A percentile compares a stretch with the other conserved stretches of the same genome.
Evolutionary conservation across 768 basidiomycete species (phyloP).

Genomic region (Tylopilus sp.): DNA sequence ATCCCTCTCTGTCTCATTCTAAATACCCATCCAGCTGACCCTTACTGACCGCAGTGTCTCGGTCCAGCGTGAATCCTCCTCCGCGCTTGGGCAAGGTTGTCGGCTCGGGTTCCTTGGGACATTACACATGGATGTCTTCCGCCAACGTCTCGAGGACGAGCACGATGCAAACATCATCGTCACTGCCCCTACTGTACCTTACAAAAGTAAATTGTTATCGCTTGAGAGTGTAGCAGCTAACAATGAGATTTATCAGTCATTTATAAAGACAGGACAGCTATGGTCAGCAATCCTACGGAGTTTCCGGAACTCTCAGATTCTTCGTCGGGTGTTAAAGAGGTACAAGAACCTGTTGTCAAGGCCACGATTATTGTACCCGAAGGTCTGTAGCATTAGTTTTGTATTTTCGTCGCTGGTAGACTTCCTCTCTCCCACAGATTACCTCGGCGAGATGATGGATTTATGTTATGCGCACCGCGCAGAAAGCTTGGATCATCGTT

Average conservation of each 20-base stretch:
- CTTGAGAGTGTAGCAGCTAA: neutral
- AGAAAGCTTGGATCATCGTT: conserved; percentile 77
- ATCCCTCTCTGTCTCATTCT: conserved; percentile 8
- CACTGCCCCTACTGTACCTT: conserved; percentile 94
- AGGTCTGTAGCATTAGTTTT: conserved; percentile 43
- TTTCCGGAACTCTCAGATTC: conserved; percentile 82
- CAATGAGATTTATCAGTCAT: conserved; percentile 49
- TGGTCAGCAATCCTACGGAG: conserved; percentile 90
- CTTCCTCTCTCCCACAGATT: conserved; percentile 55
- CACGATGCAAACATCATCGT: conserved; percentile 93
- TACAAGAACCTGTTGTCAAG: conserved; percentile 91
- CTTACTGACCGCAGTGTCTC: conserved; percentile 88
- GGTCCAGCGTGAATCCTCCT: conserved; percentile 86
- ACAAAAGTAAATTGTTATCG: conserved; percentile 53
- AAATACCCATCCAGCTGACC: conserved; percentile 52
- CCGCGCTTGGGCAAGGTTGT: conserved; percentile 92
- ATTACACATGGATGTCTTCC: conserved; percentile 94
- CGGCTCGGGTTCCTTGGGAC: conserved; percentile 94
- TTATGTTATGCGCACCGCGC: conserved; percentile 86
- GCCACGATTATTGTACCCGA: conserved; percentile 94
- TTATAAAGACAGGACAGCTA: conserved; percentile 57
- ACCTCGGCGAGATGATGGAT: conserved; percentile 95
- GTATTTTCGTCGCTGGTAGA: neutral
- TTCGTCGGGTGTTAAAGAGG: conserved; percentile 57
- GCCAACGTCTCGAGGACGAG: conserved; percentile 95